Conservation (phyloP, 306 rosid genomes). For the Coriaria nepalensis region DNA sequence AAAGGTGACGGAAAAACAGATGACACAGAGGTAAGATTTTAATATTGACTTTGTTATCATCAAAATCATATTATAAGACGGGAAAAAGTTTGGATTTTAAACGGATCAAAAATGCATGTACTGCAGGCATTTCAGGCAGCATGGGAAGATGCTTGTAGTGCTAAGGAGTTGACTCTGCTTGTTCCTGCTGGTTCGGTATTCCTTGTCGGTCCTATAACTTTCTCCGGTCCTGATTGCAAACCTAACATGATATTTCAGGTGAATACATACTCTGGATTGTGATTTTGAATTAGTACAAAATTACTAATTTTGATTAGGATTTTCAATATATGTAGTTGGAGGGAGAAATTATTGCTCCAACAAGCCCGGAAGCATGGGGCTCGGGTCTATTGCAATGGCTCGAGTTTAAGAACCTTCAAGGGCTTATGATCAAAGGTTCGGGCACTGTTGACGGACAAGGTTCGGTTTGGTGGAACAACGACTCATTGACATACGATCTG, state of each 20-base stretch:
- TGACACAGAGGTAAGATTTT: slow-evolving; percentile 48
- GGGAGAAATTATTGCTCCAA: slow-evolving; percentile 82
- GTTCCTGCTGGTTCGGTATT: slow-evolving; percentile 52
- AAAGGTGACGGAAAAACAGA: slow-evolving; percentile 70
- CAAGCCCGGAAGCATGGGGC: slow-evolving; percentile 59
- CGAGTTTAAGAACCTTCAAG: slow-evolving; percentile 58
- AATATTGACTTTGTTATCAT: no score
- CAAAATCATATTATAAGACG: no score
- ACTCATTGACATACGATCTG: slow-evolving; percentile 43
- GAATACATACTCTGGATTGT: neutral
- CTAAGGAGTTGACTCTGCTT: slow-evolving; percentile 54
- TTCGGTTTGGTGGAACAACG: slow-evolving; percentile 90
- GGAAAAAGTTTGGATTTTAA: no score
- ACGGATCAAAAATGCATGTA: no score
- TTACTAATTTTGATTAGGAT: no score
- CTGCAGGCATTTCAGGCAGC: slow-evolving; percentile 79
- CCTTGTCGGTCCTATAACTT: slow-evolving; percentile 80
- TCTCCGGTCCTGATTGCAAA: slow-evolving; percentile 80
- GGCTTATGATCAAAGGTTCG: slow-evolving; percentile 68
- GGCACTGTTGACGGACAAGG: slow-evolving; percentile 91
- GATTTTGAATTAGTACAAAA: neutral
- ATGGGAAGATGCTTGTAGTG: slow-evolving; percentile 81
- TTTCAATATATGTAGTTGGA: slow-evolving; percentile 42
- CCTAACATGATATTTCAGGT: slow-evolving; percentile 82
- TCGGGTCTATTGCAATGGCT: slow-evolving; percentile 70